These are phyloP conservation scores for Cucurbita argyrosperma DNA, from an alignment of 306 rosid genomes.

Conservation along the genomic window DNA sequence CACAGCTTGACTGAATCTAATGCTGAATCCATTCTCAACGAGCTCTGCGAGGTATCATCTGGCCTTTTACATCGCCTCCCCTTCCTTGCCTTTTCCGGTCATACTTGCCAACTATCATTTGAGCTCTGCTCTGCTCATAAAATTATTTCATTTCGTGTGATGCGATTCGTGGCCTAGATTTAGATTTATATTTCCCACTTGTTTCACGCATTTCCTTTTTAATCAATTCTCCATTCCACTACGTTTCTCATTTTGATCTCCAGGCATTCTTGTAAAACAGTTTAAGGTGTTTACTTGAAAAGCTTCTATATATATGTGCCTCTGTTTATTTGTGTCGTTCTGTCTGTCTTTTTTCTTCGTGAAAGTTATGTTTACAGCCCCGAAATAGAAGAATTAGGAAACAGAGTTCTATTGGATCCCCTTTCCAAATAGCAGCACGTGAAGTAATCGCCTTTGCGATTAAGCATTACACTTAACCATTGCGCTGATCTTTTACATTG, in stretches of 20 bases:
- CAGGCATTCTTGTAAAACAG: neutral
- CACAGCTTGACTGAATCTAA: slow-evolving; percentile 54
- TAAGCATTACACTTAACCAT: neutral
- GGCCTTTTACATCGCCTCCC: neutral
- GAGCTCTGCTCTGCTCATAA: neutral
- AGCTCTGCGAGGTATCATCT: slow-evolving; percentile 52
- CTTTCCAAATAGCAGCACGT: neutral
- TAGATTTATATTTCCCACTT: neutral
- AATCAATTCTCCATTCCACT: neutral
- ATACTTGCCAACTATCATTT: neutral
- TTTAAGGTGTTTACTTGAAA: neutral
- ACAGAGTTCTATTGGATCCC: neutral
- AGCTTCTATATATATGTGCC: neutral
- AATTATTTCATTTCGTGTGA: neutral
- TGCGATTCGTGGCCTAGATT: neutral
- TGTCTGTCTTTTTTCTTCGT: neutral
- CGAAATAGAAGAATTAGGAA: neutral
- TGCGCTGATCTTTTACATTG: neutral
- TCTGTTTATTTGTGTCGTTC: neutral
- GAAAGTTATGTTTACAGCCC: neutral
- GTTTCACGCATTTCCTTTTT: neutral
- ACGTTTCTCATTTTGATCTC: neutral
- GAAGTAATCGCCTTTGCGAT: neutral
- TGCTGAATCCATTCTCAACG: slow-evolving; percentile 56
- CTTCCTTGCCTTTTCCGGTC: neutral